These are phyloP conservation scores for Boletus eberwhitei DNA, from an alignment of 768 basidiomycete species.

Conservation along the genomic window DNA sequence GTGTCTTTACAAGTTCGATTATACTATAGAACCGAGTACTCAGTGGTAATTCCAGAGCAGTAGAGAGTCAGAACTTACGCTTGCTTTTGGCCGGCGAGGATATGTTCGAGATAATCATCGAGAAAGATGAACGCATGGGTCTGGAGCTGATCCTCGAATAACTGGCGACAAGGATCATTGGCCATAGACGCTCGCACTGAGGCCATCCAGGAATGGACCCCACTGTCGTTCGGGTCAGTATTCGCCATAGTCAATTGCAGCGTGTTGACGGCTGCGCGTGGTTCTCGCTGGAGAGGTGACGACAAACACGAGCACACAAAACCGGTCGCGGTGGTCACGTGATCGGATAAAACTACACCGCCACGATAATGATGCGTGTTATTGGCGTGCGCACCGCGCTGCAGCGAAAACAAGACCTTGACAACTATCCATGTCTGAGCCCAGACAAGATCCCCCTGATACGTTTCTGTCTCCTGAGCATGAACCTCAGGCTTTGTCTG, in stretches of 20 bases:
- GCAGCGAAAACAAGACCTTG: no score
- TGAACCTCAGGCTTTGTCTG: slow-evolving; percentile 37
- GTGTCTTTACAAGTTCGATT: slow-evolving; percentile 81
- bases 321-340: slow-evolving; percentile 29
- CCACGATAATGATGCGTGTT: background rate
- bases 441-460: background rate
- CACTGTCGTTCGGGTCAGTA: slow-evolving; percentile 24
- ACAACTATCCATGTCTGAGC: slow-evolving; percentile 10
- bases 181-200: slow-evolving; percentile 65
- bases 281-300: background rate
- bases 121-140: slow-evolving; percentile 76
- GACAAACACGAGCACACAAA: slow-evolving; percentile 23
- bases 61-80: slow-evolving; percentile 44
- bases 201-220: slow-evolving; percentile 69
- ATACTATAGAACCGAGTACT: slow-evolving; percentile 42
- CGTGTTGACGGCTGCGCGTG: background rate
- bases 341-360: slow-evolving; percentile 8
- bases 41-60: background rate
- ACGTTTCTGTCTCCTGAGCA: background rate
- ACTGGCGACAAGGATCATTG: slow-evolving; percentile 66
- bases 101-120: slow-evolving; percentile 71
- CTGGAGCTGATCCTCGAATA: slow-evolving; percentile 71
- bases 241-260: slow-evolving; percentile 7
- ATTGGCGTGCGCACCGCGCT: no score
- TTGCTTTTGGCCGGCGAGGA: slow-evolving; percentile 61